Conservation (phyloP, 768 basidiomycete species). For the Mycena sanguinolenta region DNA sequence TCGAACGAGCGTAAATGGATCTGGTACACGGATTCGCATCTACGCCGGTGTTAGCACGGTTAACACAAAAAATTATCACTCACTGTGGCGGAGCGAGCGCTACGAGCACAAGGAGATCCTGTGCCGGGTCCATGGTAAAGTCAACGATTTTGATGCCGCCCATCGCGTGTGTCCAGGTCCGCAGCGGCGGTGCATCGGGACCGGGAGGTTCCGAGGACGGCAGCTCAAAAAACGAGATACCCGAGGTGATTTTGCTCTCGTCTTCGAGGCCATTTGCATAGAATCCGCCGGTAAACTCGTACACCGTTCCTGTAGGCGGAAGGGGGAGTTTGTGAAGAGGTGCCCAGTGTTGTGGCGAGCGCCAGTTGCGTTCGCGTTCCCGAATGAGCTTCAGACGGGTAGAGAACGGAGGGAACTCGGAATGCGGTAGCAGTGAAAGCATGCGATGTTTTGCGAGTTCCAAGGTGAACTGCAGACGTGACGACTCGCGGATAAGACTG, state of each 20-base stretch:
- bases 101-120: constrained; percentile 67
- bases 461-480: constrained; percentile 62
- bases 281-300: constrained; percentile 64
- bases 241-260: constrained; percentile 54
- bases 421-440: constrained; percentile 51
- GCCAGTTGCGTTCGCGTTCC: constrained; percentile 64
- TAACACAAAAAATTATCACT: constrained; percentile 34
- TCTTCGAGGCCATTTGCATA: constrained; percentile 66
- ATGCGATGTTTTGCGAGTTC: constrained; percentile 63
- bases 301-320: constrained; percentile 61
- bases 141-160: constrained; percentile 60
- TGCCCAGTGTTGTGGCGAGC: constrained; percentile 54
- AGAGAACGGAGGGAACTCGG: constrained; percentile 49
- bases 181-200: constrained; percentile 38
- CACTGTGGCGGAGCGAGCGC: constrained; percentile 58
- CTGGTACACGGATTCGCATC: constrained; percentile 60
- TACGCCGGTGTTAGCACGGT: constrained; percentile 37
- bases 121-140: constrained; percentile 70
- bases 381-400: constrained; percentile 57
- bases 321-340: constrained; percentile 51
- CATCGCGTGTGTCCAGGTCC: constrained; percentile 61
- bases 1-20: constrained; percentile 64
- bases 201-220: constrained; percentile 54
- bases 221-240: constrained; percentile 65
- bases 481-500: constrained; percentile 56